Evolutionary conservation across 2,329 filamentous ascomycete genomes (phyloP), one percentile per base, ranked within the genome.

Genomic region (Clonostachys byssicola): DNA sequence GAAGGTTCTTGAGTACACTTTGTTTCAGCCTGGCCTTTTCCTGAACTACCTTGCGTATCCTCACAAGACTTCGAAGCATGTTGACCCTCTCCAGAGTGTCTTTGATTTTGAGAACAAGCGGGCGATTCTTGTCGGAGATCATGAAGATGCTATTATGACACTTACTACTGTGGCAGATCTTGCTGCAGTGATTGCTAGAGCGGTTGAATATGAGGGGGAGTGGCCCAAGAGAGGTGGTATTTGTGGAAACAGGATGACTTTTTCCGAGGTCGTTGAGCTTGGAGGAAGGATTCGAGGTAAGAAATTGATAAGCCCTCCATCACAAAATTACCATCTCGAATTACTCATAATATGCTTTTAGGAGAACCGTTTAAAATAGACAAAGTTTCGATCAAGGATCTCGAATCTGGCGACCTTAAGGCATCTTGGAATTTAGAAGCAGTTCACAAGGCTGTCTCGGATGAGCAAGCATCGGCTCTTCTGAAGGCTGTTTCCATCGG

Each of bases 11-110:
- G 76, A 83, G 49, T 83, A 83, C 57, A 72, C 64, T 1, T 61
- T 81, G 0, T 81, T 83, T 53, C 76, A 81, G 38, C 75, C 75
- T 0, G 77, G 75, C 0, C 53, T 80, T 2, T 80, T 81, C 55
- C 54, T 75, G 20, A 69, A 83, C 56, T 82, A 82, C 60, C 63
- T 81, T 34, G 75, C 74, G 2, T 71, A 63, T 44, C 78, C 80
- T 0, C 56, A 74, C 47, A 64, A 69, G 40, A 71, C 77, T 0
- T 57, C 70, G 7, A 74, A 70, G 36, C 62, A 75, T 34, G 54
- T 82, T 1, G 53, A 62, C 2, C 55, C 74, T 2, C 33, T 50
- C 9, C 59, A 74, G n/a, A 64, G 52, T 0, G 49, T 62, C 2
- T 57, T 74, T 34, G 65, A 74, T 53, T 69, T 72, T 34, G 14